Evolutionary conservation across 1,284 basidiomycete species (phyloP).

Genomic region (Trametes sp.): DNA sequence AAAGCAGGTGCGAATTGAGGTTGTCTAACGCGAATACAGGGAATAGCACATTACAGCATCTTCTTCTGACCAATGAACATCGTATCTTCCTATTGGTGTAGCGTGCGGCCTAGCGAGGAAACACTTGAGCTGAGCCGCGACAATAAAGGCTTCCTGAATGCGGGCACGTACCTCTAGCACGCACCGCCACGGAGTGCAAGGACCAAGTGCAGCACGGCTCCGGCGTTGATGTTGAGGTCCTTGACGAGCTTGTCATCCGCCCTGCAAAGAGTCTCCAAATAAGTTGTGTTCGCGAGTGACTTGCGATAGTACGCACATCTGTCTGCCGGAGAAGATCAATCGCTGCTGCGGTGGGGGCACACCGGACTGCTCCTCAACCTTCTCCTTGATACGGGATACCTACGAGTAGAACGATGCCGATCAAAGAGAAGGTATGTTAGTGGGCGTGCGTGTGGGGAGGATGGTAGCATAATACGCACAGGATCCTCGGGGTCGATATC

Average conservation of each 20-base stretch:
- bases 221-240: conserved; percentile 84
- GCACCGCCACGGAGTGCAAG: conserved; percentile 89
- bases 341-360: conserved; percentile 98
- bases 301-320: conserved; percentile 77
- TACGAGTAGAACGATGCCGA: conserved; percentile 41
- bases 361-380: conserved; percentile 98
- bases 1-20: conserved; percentile 18
- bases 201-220: conserved; percentile 90
- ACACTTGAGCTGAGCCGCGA: neutral
- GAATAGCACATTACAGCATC: conserved; percentile 21
- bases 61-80: conserved; percentile 14
- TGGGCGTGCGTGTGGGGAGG: neutral
- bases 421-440: neutral
- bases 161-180: conserved; percentile 32
- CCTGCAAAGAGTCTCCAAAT: conserved; percentile 45
- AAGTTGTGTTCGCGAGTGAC: neutral
- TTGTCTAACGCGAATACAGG: conserved; percentile 29
- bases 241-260: conserved; percentile 88
- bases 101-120: neutral
- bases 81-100: neutral
- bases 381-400: conserved; percentile 97
- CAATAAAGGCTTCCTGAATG: neutral
- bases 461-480: neutral
- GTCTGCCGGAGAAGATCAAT: conserved; percentile 93
- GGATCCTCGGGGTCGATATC: conserved; percentile 94